Evolutionary conservation across 352 stramenopile genomes (phyloP).

Genomic region (Globisporangium paroecandrum): DNA sequence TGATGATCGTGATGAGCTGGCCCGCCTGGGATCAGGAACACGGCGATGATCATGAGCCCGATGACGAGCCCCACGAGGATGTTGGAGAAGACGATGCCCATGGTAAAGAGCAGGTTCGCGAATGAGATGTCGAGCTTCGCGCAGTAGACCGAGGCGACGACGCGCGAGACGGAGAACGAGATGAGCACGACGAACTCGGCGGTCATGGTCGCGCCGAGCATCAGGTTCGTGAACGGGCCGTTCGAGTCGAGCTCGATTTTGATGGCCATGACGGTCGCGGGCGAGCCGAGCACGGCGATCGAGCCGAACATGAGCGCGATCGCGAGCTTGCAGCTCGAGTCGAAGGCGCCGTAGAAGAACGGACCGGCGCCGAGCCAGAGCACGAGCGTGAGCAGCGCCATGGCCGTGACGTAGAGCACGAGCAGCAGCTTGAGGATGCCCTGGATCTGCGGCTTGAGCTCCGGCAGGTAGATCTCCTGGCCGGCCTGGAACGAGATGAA

Average conservation of each 20-base stretch:
- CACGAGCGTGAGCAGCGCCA: not conserved
- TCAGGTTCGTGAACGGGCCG: not conserved
- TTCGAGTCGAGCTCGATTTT: not conserved
- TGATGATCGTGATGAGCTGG: not conserved
- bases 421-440: not conserved
- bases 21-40: not conserved
- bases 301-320: not conserved
- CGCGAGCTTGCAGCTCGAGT: not conserved
- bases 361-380: not conserved
- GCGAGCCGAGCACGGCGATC: not conserved
- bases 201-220: not conserved
- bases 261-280: not conserved
- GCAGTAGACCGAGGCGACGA: not conserved
- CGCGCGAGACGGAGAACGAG: not conserved
- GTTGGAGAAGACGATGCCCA: not conserved
- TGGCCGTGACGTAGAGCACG: not conserved
- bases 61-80: not conserved
- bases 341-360: not conserved
- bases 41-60: not conserved
- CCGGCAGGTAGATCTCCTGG: not conserved
- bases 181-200: not conserved
- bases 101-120: not conserved
- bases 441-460: not conserved
- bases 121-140: not conserved
- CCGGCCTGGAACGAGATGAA: not conserved